Evolutionary conservation across 345 rosid genomes (phyloP).

Genomic region (Kandelia obovata): DNA sequence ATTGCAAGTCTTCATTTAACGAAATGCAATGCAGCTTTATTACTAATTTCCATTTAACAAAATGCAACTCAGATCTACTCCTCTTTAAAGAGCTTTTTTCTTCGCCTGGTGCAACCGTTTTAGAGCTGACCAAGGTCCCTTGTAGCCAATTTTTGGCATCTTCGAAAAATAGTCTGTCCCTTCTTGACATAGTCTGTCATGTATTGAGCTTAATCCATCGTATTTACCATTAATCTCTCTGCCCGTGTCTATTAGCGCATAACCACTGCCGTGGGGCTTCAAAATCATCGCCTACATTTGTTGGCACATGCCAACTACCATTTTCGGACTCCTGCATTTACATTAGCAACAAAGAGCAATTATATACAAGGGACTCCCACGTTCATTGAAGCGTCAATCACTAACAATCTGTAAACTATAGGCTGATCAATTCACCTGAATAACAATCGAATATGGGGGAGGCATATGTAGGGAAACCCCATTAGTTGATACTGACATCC

Average conservation of each 20-base stretch:
- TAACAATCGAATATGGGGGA: slow-evolving; percentile 89
- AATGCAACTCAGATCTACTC: no score
- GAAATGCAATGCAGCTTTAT: no score
- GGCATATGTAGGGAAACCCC: slow-evolving; percentile 72
- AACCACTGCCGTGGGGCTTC: slow-evolving; percentile 75
- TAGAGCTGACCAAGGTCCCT: no score
- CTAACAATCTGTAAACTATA: neutral
- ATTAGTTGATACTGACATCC: slow-evolving; percentile 45
- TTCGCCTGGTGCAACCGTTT: no score
- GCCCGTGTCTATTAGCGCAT: slow-evolving; percentile 50
- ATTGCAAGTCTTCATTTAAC: no score
- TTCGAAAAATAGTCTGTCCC: no score
- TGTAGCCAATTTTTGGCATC: no score
- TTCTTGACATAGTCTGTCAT: no score
- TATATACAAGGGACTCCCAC: neutral
- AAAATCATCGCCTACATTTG: slow-evolving; percentile 52
- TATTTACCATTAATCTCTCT: neutral
- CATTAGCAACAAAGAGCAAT: neutral
- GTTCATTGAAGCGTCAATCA: neutral
- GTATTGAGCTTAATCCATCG: no score
- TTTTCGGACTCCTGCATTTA: slow-evolving; percentile 73
- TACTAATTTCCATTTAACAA: no score
- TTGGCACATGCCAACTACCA: slow-evolving; percentile 90
- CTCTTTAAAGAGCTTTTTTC: no score
- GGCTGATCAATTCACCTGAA: slow-evolving; percentile 52